These are phyloP conservation scores for Candida berthetii DNA, from an alignment of 805 yeast species.

Conservation along the genomic window DNA sequence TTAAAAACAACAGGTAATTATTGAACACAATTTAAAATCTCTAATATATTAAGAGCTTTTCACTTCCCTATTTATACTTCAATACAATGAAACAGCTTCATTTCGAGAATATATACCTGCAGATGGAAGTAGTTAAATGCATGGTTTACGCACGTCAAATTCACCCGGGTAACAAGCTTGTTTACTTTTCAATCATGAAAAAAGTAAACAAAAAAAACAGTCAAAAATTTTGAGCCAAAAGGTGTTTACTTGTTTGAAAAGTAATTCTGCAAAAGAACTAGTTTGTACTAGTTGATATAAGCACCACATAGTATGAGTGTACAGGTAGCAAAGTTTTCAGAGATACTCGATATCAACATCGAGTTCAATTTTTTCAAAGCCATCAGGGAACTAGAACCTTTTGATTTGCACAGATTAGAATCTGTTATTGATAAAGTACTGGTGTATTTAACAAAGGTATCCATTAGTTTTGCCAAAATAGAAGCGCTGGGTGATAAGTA, in stretches of 20 bases:
- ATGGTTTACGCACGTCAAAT: too few relatives aligned
- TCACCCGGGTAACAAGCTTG: not conserved
- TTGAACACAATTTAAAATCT: too few relatives aligned
- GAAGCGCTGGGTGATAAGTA: not conserved
- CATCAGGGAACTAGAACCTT: conserved; percentile 18
- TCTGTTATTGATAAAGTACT: conserved; percentile 15
- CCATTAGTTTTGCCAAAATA: conserved; percentile 8
- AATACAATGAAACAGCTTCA: too few relatives aligned
- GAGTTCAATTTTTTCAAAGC: conserved; percentile 20
- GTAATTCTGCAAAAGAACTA: not conserved
- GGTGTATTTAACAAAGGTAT: conserved; percentile 11
- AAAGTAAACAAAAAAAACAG: not conserved
- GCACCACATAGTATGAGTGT: conserved; percentile 12
- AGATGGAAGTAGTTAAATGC: too few relatives aligned
- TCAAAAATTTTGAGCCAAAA: too few relatives aligned
- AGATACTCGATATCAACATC: conserved; percentile 13
- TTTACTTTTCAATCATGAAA: not conserved
- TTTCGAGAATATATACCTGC: too few relatives aligned
- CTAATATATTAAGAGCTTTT: too few relatives aligned
- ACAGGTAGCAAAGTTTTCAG: conserved; percentile 13
- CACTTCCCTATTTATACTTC: too few relatives aligned
- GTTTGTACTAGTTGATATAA: conserved; percentile 17
- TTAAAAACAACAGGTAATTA: too few relatives aligned
- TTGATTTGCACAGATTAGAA: conserved; percentile 13
- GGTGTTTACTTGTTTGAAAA: too few relatives aligned